Base-by-base conservation (phyloP, 352 stramenopile genomes). In the Lagenidium giganteum region DNA sequence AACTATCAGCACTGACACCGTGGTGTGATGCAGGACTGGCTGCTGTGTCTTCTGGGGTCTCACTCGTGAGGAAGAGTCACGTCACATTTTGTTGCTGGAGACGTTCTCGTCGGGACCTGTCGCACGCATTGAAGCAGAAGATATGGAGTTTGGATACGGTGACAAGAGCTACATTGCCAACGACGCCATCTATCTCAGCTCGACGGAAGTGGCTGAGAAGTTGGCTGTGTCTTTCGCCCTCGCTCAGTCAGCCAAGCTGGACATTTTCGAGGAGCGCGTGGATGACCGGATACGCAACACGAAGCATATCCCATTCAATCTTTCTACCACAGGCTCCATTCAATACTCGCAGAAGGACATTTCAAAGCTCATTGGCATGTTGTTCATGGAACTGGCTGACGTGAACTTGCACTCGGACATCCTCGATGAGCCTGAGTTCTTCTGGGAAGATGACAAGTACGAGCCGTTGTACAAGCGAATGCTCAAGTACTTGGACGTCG, bases 401-500 rank as follows among this genome's bases (percentile, higher is more conserved):
- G 77, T 97, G 16, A 98, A 98, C 49, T 66, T 98, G 37, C 84
- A 97, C 60, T 96, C 81, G 37, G 91, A 97, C 38, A 89, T 98
- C 35, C 57, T 98, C 30, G 88, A 97, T 55, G 93, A 93, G 21
- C 91, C 89, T 1, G 87, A 96, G 35, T 96, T 93, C 24, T 91
- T 97, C 50, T 96, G 90, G 79, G 85, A 97, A 24, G 74, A 94
- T 34, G 82, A 97, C 62, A 54, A 79, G 42, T 95, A 87, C 61
- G 89, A 98, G 66, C 86, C 83, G 16, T 58, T 93, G 21, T 97
- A 97, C 62, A 69, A 87, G 55, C 78, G 78, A 37, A 85, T 96
- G 57, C 57, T 86, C 32, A 87, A 93, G 50, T 97, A 98, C 57
- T 57, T 97, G 25, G 89, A 97, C 47, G 83, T 97, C 47, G 66